Evolutionary conservation across 495 filamentous ascomycete genomes (phyloP).

Genomic region (Aspergillus heteromorphus): DNA sequence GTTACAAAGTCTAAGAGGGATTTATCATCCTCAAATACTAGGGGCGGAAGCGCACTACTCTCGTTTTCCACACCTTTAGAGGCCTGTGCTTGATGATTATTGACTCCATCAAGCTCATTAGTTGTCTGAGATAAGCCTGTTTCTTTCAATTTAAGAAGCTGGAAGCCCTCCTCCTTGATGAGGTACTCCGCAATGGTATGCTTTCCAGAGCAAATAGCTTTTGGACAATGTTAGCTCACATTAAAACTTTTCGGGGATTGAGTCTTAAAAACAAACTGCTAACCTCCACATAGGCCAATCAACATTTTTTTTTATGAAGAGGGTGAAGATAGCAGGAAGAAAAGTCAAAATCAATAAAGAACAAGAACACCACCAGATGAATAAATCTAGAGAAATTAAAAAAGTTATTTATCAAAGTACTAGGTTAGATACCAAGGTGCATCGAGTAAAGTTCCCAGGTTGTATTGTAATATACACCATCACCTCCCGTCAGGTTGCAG

Average conservation of each 20-base stretch:
- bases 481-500: too few species aligned
- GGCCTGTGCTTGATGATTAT: slow-evolving; percentile 27
- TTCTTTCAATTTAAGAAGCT: slow-evolving; percentile 29
- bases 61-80: slow-evolving; percentile 19
- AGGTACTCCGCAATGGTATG: slow-evolving; percentile 79
- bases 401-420: too few species aligned
- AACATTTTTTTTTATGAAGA: too few species aligned
- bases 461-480: too few species aligned
- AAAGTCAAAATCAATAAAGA: too few species aligned
- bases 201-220: slow-evolving; percentile 89
- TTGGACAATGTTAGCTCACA: slow-evolving; percentile 12
- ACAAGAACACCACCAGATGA: too few species aligned
- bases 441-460: too few species aligned
- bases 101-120: slow-evolving; percentile 27
- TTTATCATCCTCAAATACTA: slow-evolving; percentile 52
- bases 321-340: too few species aligned
- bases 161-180: slow-evolving; percentile 70
- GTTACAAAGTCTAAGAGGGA: slow-evolving; percentile 79
- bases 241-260: not conserved
- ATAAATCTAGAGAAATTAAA: too few species aligned
- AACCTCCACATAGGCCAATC: slow-evolving; percentile 89
- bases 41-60: slow-evolving; percentile 17
- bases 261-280: slow-evolving; percentile 20
- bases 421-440: too few species aligned
- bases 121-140: slow-evolving; percentile 13